Conservation (phyloP, 1,284 basidiomycete genomes). For the Moesziomyces aphidis region DNA sequence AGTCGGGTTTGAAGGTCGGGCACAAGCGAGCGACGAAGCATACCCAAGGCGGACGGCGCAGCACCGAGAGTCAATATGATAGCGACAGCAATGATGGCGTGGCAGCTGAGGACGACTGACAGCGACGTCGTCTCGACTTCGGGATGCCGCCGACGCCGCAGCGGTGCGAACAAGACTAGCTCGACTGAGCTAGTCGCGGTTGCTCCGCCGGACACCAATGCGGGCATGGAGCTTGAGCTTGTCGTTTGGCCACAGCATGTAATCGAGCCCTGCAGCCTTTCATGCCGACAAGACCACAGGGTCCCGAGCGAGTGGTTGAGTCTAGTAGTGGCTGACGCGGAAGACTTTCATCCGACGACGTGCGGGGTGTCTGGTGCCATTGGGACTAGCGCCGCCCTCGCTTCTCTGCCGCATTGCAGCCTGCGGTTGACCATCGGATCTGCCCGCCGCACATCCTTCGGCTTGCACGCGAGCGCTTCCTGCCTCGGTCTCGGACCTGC, state of each 20-base stretch:
- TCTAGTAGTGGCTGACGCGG: not conserved
- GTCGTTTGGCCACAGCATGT: not conserved
- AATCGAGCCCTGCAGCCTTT: not conserved
- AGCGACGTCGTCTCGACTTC: not conserved
- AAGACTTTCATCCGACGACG: not conserved
- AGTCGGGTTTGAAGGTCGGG: conserved; percentile 15
- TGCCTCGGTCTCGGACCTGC: not conserved
- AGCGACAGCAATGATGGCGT: not conserved
- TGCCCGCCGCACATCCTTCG: not conserved
- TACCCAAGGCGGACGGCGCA: not conserved
- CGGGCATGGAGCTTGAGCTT: not conserved
- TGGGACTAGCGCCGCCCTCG: no score
- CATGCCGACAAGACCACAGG: not conserved
- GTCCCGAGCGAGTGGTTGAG: not conserved
- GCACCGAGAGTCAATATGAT: not conserved
- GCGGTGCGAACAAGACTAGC: no score
- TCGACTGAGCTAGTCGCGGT: no score
- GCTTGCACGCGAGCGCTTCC: not conserved
- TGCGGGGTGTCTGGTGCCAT: not conserved
- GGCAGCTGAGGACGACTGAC: not conserved
- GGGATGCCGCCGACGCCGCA: not conserved
- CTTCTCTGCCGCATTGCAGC: no score
- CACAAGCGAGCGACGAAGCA: not conserved
- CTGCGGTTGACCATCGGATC: no score
- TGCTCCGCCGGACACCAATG: not conserved